A percentile compares a stretch with the other conserved stretches of the same genome.
Conservation (phyloP, 345 rosid genomes). For the Excoecaria agallocha region DNA sequence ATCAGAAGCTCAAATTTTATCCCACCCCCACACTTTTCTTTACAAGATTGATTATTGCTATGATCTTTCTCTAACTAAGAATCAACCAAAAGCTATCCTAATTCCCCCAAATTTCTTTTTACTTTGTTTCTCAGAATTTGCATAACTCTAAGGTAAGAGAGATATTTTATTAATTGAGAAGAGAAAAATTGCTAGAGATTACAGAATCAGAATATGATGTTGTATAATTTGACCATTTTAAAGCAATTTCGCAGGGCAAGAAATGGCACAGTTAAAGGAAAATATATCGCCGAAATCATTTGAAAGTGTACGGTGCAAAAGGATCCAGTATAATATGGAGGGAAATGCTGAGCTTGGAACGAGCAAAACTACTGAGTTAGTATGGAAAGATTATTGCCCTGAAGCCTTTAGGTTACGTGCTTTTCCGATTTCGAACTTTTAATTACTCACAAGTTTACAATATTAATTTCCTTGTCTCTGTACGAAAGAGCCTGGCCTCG, state of each 20-base stretch:
- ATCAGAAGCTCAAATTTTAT: too few relatives aligned
- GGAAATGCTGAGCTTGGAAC: constrained; percentile 32
- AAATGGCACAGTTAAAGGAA: constrained; percentile 23
- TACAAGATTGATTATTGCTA: too few relatives aligned
- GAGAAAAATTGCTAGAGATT: too few relatives aligned
- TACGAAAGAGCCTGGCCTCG: too few relatives aligned
- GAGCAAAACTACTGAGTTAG: constrained; percentile 37
- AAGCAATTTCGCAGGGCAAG: not conserved
- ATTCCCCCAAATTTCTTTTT: not conserved
- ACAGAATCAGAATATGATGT: not conserved
- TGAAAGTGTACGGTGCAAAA: constrained; percentile 33
- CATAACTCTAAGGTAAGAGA: not conserved
- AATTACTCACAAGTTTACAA: too few relatives aligned
- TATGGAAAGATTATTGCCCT: constrained; percentile 56
- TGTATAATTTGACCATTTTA: not conserved
- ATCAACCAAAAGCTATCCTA: not conserved
- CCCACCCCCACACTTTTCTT: too few relatives aligned
- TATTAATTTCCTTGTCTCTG: too few relatives aligned
- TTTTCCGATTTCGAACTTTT: not conserved
- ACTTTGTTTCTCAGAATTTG: not conserved
- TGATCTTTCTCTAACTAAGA: too few relatives aligned
- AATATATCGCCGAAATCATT: constrained; percentile 30
- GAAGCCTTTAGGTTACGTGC: constrained; percentile 46
- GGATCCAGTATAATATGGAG: constrained; percentile 29
- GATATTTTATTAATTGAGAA: too few relatives aligned